These are phyloP conservation scores for Wallacemonas sp. DNA, from an alignment of 208 protist species.

Conservation along the genomic window DNA sequence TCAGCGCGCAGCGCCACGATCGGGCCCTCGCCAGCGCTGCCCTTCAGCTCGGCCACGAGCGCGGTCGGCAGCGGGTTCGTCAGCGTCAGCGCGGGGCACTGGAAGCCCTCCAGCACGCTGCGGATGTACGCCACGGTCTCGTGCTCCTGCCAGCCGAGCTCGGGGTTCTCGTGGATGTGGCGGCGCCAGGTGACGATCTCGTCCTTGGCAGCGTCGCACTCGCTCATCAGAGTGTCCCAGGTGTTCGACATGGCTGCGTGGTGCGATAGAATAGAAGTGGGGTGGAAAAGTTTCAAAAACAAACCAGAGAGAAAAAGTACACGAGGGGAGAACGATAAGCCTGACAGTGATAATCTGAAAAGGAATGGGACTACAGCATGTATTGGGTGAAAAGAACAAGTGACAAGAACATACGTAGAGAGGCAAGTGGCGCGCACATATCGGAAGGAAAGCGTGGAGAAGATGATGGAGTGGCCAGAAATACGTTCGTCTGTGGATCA, in stretches of 20 bases:
- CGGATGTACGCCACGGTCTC: constrained; percentile 54
- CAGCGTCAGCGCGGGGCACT: constrained; percentile 38
- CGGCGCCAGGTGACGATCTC: constrained; percentile 27
- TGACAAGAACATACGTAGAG: no score
- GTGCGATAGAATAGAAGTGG: not conserved
- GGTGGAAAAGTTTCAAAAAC: not conserved
- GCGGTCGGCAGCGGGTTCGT: constrained; percentile 42
- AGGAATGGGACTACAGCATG: no score
- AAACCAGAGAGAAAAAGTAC: not conserved
- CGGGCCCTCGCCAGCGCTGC: constrained; percentile 49
- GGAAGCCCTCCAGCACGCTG: constrained; percentile 34
- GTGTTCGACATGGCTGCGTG: not conserved
- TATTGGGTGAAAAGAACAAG: no score
- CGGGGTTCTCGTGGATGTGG: constrained; percentile 60
- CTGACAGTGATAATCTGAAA: no score
- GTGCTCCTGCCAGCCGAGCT: constrained; percentile 49
- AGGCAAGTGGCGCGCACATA: no score
- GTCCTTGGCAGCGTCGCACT: constrained; percentile 23
- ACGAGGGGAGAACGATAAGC: no score
- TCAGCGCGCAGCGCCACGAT: constrained; percentile 62
- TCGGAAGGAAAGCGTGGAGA: no score
- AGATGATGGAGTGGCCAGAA: no score
- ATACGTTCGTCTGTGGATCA: no score
- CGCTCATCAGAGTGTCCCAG: constrained; percentile 26
- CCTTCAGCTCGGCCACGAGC: constrained; percentile 56